These are phyloP conservation scores for Simmondsia chinensis DNA, from an alignment of 148 eudicot species.

Conservation along the genomic window DNA sequence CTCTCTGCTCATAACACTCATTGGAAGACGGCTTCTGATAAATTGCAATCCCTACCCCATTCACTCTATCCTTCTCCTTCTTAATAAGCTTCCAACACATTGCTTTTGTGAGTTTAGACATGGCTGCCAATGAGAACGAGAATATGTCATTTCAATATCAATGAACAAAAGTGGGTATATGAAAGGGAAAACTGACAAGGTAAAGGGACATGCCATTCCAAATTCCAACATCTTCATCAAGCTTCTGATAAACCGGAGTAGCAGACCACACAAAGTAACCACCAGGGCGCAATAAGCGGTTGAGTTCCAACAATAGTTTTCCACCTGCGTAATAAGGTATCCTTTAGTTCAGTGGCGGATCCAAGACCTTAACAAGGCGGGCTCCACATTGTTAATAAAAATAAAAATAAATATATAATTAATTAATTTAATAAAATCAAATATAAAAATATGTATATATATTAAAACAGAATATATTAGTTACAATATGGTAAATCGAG, in stretches of 20 bases:
- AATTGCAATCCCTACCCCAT: conserved; percentile 67
- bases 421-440: too few species aligned
- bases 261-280: conserved; percentile 87
- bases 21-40: conserved; percentile 65
- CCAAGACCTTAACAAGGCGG: too few species aligned
- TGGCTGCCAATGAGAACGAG: conserved; percentile 42
- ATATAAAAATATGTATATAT: too few species aligned
- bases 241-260: conserved; percentile 63
- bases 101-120: conserved; percentile 59
- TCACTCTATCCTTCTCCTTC: conserved; percentile 60
- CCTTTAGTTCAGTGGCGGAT: too few species aligned
- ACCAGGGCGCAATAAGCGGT: conserved; percentile 71
- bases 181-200: neutral
- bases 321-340: too few species aligned
- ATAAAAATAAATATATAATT: too few species aligned
- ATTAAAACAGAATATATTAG: too few species aligned
- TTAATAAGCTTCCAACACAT: conserved; percentile 83
- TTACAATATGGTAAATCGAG: too few species aligned
- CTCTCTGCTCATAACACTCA: conserved; percentile 69
- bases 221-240: conserved; percentile 39
- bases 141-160: neutral
- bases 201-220: conserved; percentile 29
- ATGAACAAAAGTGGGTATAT: neutral
- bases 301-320: conserved; percentile 64
- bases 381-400: too few species aligned